Conservation (phyloP, 139 green algal species). For the Chlamydomonas asymmetrica region DNA sequence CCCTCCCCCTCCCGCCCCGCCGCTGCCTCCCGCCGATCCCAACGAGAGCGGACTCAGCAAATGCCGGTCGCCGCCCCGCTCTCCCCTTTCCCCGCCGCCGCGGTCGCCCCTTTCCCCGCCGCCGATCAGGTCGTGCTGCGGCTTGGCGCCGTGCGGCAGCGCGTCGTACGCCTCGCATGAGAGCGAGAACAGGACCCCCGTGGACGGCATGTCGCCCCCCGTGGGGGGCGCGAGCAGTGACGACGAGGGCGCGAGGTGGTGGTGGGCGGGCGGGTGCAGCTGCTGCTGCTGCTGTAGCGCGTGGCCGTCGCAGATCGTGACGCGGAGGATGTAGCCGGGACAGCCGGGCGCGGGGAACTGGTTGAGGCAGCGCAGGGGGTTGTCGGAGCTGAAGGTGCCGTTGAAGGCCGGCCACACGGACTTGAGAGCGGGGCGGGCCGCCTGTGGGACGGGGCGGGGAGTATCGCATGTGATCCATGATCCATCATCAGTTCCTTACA, state of each 20-base stretch:
- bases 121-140: no score
- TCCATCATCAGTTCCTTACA: no score
- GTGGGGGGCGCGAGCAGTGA: no score
- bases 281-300: background rate
- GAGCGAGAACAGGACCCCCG: slow-evolving; percentile 20
- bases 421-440: no score
- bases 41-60: background rate
- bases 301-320: slow-evolving; percentile 18
- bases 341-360: slow-evolving; percentile 15
- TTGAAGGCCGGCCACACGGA: slow-evolving; percentile 9
- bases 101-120: slow-evolving; percentile 4
- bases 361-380: slow-evolving; percentile 8
- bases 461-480: no score
- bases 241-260: no score
- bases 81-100: background rate
- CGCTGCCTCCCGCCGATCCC: background rate
- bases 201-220: no score
- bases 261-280: no score
- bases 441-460: no score
- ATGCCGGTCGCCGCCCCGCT: background rate
- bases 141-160: slow-evolving; percentile 13
- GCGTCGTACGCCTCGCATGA: slow-evolving; percentile 9
- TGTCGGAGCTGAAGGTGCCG: slow-evolving; percentile 6
- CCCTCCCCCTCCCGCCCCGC: background rate
- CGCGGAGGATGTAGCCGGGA: slow-evolving; percentile 15